phyloP scores from a whole-genome alignment of 495 filamentous ascomycete species.

The Xylaria scruposa region DNA sequence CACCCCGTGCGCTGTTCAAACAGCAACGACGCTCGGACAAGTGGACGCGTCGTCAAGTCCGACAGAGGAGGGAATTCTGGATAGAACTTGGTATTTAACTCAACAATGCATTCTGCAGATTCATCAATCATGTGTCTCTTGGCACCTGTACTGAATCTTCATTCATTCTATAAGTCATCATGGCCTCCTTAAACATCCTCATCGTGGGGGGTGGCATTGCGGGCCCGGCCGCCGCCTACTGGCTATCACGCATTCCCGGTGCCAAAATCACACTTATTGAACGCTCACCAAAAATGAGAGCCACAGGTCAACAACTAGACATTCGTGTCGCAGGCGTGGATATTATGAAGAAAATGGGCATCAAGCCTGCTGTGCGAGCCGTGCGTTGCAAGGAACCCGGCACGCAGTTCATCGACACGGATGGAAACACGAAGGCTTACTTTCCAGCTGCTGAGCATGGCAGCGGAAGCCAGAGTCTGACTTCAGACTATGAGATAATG shows the following conservation, averaged over 20 bases:
- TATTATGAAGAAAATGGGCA: conserved; percentile 59
- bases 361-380: conserved; percentile 52
- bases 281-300: conserved; percentile 51
- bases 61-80: background rate
- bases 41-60: background rate
- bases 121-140: background rate
- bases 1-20: background rate
- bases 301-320: conserved; percentile 61
- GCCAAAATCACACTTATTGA: conserved; percentile 61
- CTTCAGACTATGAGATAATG: conserved; percentile 64
- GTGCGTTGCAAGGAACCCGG: conserved; percentile 51
- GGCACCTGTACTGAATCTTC: background rate
- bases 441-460: conserved; percentile 51
- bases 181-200: conserved; percentile 40
- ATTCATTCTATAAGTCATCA: background rate
- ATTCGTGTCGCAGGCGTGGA: conserved; percentile 55
- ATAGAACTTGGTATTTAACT: background rate
- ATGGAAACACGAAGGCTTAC: conserved; percentile 46
- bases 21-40: background rate
- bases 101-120: background rate
- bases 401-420: conserved; percentile 48
- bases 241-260: conserved; percentile 54
- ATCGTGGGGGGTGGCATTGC: conserved; percentile 46
- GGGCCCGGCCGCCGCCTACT: conserved; percentile 58
- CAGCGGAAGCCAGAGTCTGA: conserved; percentile 50